These are phyloP conservation scores for Polysphondylium violaceum DNA, from an alignment of 78 protist species.

Conservation along the genomic window DNA sequence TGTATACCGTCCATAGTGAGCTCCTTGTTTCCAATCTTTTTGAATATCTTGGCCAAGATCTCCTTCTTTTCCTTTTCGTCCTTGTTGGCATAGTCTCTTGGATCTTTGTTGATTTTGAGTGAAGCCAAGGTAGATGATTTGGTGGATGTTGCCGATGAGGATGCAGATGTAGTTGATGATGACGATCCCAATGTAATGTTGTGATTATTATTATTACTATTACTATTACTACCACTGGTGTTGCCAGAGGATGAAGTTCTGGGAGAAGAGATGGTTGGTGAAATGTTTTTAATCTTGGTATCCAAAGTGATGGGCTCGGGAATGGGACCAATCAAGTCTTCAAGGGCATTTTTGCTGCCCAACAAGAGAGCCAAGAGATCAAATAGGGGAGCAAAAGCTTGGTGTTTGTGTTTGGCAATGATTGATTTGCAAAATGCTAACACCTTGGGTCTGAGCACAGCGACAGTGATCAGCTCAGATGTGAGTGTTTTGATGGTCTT, in stretches of 20 bases:
- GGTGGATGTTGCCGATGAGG: not conserved
- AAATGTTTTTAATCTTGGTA: not conserved
- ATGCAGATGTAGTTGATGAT: not conserved
- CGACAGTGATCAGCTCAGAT: constrained; percentile 27
- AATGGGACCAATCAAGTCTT: not conserved
- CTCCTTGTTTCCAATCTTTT: constrained; percentile 51
- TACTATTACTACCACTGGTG: not conserved
- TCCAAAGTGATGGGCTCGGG: not conserved
- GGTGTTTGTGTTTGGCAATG: constrained; percentile 2
- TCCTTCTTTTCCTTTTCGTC: constrained; percentile 27
- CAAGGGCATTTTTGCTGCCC: too few relatives aligned
- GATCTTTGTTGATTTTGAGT: constrained; percentile 37
- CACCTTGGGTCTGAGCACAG: not conserved
- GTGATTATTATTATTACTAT: not conserved
- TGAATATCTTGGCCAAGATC: constrained; percentile 16
- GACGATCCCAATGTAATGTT: not conserved
- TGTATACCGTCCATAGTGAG: constrained; percentile 50
- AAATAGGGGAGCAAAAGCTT: constrained; percentile 11
- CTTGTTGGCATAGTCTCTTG: constrained; percentile 31
- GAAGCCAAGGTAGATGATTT: not conserved
- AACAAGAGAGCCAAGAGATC: constrained; percentile 17
- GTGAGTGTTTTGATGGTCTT: constrained; percentile 51
- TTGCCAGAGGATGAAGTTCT: not conserved
- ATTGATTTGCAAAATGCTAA: constrained; percentile 8
- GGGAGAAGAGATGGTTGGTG: too few relatives aligned